Base-by-base conservation (phyloP, 179 eudicot species). In the Silene vulgaris region DNA sequence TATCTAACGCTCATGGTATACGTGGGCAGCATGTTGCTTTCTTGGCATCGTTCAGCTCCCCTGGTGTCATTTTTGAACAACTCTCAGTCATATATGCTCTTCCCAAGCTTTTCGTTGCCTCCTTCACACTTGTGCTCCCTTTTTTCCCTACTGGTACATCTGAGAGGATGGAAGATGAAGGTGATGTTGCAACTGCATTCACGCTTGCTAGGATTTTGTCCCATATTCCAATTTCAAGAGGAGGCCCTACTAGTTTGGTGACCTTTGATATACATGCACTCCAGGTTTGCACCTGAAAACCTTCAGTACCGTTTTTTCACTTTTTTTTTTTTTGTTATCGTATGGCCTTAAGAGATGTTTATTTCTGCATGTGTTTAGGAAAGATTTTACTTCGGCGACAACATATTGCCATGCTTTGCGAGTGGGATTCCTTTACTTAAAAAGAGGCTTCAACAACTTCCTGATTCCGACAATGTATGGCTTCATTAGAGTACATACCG, bases 131-230 rank as follows among this genome's bases (percentile, higher is more conserved):
- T 17, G 97, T 95, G 65, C 97, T 95, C 74, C 99, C 99, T 3
- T 95, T 95, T 84, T 95, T 95, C 81, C 99, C 99, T 28, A 95
- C 99, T 29, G 99, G 99, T 29, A 92, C 99, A 16, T 92, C 88
- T 64, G 99, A 95, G 86, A 88, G 99, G 23, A 95, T 95, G 95
- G 99, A 95, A 83, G 99, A 92, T 73, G 99, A 95, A 86, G 99
- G 99, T 73, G 99, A 95, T 81, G 86, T 95, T 76, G 99, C 99
- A 75, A 95, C 99, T 14, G 99, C 99, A 61, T 95, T 95, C 68
- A 89, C 99, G 23, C 95, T 95, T 59, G 95, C 99, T 60, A 89
- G 97, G 77, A 88, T 90, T 73, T 84, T 95, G 82, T 95, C 99
- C 5, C 81, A 92, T 76, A 86, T 90, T 70, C 99, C 97, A 8